Evolutionary conservation across 257 asterid species (phyloP), one percentile per base, ranked within the genome.

Genomic region (Dorcoceras hygrometricum): DNA sequence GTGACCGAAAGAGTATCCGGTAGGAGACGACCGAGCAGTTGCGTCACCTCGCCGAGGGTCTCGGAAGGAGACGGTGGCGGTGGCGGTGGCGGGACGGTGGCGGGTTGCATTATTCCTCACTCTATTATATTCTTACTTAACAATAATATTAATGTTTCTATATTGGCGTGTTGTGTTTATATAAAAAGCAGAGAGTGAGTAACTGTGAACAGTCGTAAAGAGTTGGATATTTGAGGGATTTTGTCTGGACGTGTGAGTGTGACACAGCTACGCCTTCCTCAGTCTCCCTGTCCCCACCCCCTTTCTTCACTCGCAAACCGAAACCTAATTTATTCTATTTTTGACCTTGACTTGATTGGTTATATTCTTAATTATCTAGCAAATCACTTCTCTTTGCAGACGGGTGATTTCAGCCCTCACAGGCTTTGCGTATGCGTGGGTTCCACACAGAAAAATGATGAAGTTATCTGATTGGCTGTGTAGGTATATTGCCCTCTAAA

Each of bases 1-100:
- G 72, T 67, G 74, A 84, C 66, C 32, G 88, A 71, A 3, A 81
- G 85, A 0, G 95, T 59, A 36, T 84, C 74, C 8, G 83, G 95
- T 8, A 91, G 81, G 65, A 91, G 83, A 2, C 63, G 67, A 57
- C 62, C 19, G 5, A 92, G 81, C 56, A 86, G 83, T 0, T 70
- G 63, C 34, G 73, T 68, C 8, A 85, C 55, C 51, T 70, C 8
- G 36, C 56, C 73, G 10, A 91, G 89, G 20, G 76, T 78, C 54
- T 79, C 75, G 10, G 80, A 8, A 2, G 90, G 75, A 4, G 81
- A 63, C 51, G 78, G 76, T 54, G 74, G 78, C 66, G 72, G 74
- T 54, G 74, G 78, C 66, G 72, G 36, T 0, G 76, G 72, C 24
- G 81, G 79, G 66, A 51, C 72, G 77, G 78, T 67, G 82, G 84